These are phyloP conservation scores for Trametes sp. DNA, from an alignment of 1,284 basidiomycete genomes.

Conservation along the genomic window DNA sequence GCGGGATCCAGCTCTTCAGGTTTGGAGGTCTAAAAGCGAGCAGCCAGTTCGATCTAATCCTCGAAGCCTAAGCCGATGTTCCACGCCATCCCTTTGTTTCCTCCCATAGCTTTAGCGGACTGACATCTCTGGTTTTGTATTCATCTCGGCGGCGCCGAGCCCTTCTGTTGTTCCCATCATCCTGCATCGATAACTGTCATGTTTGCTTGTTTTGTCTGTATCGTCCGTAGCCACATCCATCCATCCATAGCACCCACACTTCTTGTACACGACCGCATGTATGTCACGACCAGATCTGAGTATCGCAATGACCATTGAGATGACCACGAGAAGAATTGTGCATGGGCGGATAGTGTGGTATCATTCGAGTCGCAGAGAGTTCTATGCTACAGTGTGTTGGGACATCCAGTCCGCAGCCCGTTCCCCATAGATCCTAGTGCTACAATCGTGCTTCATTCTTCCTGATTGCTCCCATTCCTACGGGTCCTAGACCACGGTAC, in stretches of 20 bases:
- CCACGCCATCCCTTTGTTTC: background rate
- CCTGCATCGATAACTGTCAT: background rate
- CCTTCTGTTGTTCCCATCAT: background rate
- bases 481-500: no score
- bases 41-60: constrained; percentile 25
- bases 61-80: constrained; percentile 8
- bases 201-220: constrained; percentile 18
- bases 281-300: constrained; percentile 16
- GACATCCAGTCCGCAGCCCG: background rate
- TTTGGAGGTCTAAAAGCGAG: constrained; percentile 15
- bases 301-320: constrained; percentile 8
- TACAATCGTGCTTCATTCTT: background rate
- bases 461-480: background rate
- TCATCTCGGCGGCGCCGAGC: constrained; percentile 15
- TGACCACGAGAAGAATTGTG: background rate
- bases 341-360: background rate
- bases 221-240: constrained; percentile 19
- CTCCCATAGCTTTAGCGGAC: background rate
- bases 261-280: constrained; percentile 18
- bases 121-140: background rate
- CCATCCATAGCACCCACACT: background rate
- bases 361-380: background rate
- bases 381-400: constrained; percentile 9
- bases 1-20: constrained; percentile 21
- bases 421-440: background rate